Conservation (phyloP, 306 rosid genomes). For the Cucurbita argyrosperma region DNA sequence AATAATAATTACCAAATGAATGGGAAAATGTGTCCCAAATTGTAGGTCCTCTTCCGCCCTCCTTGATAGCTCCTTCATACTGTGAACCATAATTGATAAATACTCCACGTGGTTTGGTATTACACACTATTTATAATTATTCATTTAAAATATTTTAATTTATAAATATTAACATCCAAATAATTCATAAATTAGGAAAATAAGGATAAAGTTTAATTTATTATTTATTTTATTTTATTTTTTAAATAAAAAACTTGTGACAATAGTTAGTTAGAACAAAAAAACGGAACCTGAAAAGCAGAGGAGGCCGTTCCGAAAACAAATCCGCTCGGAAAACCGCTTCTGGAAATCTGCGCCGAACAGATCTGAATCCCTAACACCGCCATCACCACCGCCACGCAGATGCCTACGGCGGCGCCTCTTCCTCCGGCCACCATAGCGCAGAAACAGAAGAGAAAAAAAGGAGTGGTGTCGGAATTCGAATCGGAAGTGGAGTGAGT, state of each 20-base stretch:
- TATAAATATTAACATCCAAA: too few species aligned
- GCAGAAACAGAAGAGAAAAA: background rate
- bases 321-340: conserved; percentile 58
- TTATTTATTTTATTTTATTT: too few species aligned
- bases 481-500: background rate
- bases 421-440: conserved; percentile 24
- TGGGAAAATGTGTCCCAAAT: conserved; percentile 81
- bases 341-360: conserved; percentile 29
- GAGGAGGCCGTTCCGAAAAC: conserved; percentile 85
- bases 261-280: too few species aligned
- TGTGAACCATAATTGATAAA: background rate
- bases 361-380: conserved; percentile 24
- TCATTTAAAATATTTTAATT: too few species aligned
- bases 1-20: conserved; percentile 25
- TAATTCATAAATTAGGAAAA: too few species aligned
- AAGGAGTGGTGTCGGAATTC: background rate
- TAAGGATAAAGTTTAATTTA: too few species aligned
- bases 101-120: too few species aligned
- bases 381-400: conserved; percentile 9
- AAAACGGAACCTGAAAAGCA: conserved; percentile 54
- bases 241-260: too few species aligned
- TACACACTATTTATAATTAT: too few species aligned
- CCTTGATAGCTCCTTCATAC: conserved; percentile 87
- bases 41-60: conserved; percentile 67
- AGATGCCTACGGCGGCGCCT: background rate